Evolutionary conservation across 1,139 yeast species (phyloP).

Genomic region (Saccharomyces hybrid): DNA sequence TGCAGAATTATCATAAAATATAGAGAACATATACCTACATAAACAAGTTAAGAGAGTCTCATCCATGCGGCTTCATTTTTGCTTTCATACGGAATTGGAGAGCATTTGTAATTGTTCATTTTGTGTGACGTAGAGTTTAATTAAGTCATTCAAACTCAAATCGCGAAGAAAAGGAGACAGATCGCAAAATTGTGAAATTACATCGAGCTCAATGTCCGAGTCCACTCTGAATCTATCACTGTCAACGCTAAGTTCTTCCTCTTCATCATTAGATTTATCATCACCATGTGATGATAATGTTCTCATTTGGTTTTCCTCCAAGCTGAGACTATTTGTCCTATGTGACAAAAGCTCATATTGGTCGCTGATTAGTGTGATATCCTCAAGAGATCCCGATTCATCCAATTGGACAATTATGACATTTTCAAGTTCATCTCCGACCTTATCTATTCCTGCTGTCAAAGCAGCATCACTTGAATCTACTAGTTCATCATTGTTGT

Average conservation of each 20-base stretch:
- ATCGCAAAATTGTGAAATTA: constrained; percentile 26
- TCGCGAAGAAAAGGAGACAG: constrained; percentile 10
- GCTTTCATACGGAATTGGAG: neutral
- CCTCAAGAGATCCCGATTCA: constrained; percentile 18
- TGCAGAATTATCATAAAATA: constrained; percentile 32
- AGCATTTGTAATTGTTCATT: constrained; percentile 31
- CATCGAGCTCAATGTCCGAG: constrained; percentile 26
- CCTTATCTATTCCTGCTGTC: constrained; percentile 1
- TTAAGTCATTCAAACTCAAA: constrained; percentile 27
- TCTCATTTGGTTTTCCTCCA: neutral
- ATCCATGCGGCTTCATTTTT: neutral
- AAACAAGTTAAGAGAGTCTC: neutral
- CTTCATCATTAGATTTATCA: neutral
- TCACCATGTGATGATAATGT: neutral
- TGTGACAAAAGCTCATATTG: constrained; percentile 25
- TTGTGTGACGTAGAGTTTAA: constrained; percentile 32
- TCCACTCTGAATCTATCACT: constrained; percentile 1
- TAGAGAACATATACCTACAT: neutral
- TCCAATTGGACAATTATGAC: constrained; percentile 31
- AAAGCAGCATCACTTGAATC: neutral
- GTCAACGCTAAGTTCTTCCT: neutral
- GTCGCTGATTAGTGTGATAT: constrained; percentile 28
- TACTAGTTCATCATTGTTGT: constrained; percentile 22
- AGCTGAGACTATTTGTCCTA: constrained; percentile 3
- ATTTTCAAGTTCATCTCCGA: constrained; percentile 25